These are phyloP conservation scores for Myxozyma sirexii DNA, from an alignment of 805 yeast genomes.

Conservation along the genomic window DNA sequence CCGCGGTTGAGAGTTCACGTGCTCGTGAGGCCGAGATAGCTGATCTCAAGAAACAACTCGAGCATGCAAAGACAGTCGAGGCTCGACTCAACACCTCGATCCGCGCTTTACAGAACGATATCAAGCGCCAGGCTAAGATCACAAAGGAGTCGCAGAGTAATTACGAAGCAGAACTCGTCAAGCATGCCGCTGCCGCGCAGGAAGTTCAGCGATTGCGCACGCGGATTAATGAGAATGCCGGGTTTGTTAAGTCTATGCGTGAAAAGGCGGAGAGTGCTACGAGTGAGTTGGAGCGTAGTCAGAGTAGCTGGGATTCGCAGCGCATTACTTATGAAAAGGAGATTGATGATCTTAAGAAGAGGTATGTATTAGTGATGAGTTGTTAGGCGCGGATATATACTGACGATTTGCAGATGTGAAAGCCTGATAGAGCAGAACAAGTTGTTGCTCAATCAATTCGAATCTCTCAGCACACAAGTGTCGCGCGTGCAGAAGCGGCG, in stretches of 20 bases:
- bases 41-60: constrained; percentile 35
- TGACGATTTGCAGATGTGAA: constrained; percentile 40
- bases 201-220: constrained; percentile 47
- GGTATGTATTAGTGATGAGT: constrained; percentile 34
- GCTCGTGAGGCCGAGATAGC: constrained; percentile 39
- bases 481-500: constrained; percentile 18
- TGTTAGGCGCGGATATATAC: background rate
- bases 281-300: constrained; percentile 44
- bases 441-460: constrained; percentile 69
- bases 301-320: constrained; percentile 53
- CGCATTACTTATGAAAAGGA: constrained; percentile 51
- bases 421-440: constrained; percentile 70
- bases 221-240: constrained; percentile 42
- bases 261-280: constrained; percentile 42
- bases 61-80: constrained; percentile 38
- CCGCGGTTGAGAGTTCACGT: constrained; percentile 15
- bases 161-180: constrained; percentile 58
- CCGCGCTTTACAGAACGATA: constrained; percentile 42
- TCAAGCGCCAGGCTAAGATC: constrained; percentile 51
- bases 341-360: constrained; percentile 49
- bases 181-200: constrained; percentile 56
- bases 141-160: constrained; percentile 55
- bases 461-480: constrained; percentile 41
- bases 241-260: constrained; percentile 37
- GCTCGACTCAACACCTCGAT: constrained; percentile 41